Base-by-base conservation (phyloP, 1,284 basidiomycete species). In the Kalmanozyma brasiliensis region DNA sequence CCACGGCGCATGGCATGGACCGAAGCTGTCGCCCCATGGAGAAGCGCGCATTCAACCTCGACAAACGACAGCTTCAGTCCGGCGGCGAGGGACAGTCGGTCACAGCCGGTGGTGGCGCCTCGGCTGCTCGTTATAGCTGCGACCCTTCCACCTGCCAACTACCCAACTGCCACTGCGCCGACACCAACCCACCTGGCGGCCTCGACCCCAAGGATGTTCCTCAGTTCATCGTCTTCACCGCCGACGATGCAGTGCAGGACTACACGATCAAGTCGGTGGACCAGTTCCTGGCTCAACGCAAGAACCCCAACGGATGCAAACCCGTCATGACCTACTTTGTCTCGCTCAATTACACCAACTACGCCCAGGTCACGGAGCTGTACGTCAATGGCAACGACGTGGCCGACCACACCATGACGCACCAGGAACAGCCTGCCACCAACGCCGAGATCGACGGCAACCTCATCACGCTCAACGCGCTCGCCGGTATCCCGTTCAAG, bases 381-480 rank as follows among this genome's bases (percentile, higher is more conserved):
- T 92, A 85, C 81, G 90, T 92, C 38, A 89, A 88, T 8, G 91
- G 91, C 33, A 92, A 92, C 81, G 91, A 93, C 78, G 90, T 93
- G 64, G 90, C 89, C n/a, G 91, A 92, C 82, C 90, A 91, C 82
- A 91, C 90, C 33, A 91, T 92, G 89, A 91, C 90, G n/a, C 91
- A 92, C 82, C 88, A 90, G 26, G 82, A 72, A 61, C 89, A 88
- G 49, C 60, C 66, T 8, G 82, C 85, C 20, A 88, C 88, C 8
- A 84, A 87, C 0, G 76, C 84, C 8, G 70, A 75, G 82, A 87
- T 92, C 65, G 87, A 90, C 77, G 91, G 91, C 53, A 92, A 92
- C 80, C 85, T 92, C 26, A 88, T 91, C 60, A 89, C 90, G 13
- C 86, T 92, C 52, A 92, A 92, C 77, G 87, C 90, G 5, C 86